Base-by-base conservation (phyloP, 2,329 filamentous ascomycete species). In the Cordyceps militaris region DNA sequence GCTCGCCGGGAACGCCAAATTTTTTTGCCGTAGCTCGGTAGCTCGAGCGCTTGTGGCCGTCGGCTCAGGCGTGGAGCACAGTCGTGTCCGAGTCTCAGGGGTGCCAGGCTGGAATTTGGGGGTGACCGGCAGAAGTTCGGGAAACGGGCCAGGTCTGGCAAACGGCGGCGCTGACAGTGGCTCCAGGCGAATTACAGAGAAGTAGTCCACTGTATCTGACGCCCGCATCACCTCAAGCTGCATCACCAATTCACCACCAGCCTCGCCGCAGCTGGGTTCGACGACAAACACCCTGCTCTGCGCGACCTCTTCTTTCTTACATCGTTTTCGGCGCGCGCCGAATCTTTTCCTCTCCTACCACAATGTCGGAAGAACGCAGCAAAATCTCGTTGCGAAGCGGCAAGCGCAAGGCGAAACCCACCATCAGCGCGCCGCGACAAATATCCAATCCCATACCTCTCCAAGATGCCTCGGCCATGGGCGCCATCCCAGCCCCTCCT, bases 361-460 rank as follows among this genome's bases (percentile, higher is more conserved):
- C 58, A 64, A 86, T 86, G 83, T 84, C 82, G 14, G 82, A 86
- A 63, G 81, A 84, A 64, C 76, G 78, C 63, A 79, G 76, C 69
- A 83, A 81, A 70, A 81, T 84, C 63, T 87, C 84, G 59, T 77
- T 87, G 58, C 78, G 84, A 40, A 85, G 77, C 68, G 81, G 81
- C 57, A 86, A 85, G 71, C 76, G 83, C 65, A 85, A 84, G 67
- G 75, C 71, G 47, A 79, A 83, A n/a, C 82, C 82, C 19, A 74
- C 74, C 58, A 86, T 86, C 67, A 85, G 82, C 67, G 79, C 83
- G 7, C 82, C 83, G 28, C 76, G 77, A 62, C 82, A 86, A 68
- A 86, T 87, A 63, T 86, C 83, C 4, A 78, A 73, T 32, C 84
- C 83, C 21, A 80, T 86, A n/a, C n/a, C n/a, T 61, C 73, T 75